phyloP scores from a whole-genome alignment of 2,329 filamentous ascomycete genomes.

The Exophiala oligosperma region DNA sequence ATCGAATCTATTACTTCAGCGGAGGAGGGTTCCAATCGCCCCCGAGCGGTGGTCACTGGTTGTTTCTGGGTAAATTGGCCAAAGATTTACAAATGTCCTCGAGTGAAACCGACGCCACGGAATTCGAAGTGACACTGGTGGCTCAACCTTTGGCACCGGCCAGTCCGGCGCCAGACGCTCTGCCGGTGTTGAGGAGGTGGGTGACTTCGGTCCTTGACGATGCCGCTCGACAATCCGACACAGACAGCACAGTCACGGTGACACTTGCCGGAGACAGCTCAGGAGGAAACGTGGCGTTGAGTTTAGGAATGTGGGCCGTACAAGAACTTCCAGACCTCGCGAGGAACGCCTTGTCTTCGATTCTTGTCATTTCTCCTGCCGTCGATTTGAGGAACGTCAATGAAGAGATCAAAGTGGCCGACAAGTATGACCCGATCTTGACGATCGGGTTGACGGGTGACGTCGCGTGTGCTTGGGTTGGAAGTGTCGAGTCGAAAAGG shows the following conservation, averaged over 20 bases:
- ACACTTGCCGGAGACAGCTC: slow-evolving; percentile 57
- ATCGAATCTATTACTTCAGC: slow-evolving; percentile 54
- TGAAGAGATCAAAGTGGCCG: slow-evolving; percentile 42
- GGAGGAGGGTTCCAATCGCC: slow-evolving; percentile 59
- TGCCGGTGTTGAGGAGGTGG: slow-evolving; percentile 50
- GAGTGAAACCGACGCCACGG: slow-evolving; percentile 2
- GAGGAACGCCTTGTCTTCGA: not conserved
- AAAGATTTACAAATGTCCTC: slow-evolving; percentile 33
- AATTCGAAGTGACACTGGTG: slow-evolving; percentile 48
- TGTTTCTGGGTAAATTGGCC: slow-evolving; percentile 48
- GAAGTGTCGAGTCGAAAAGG: not conserved
- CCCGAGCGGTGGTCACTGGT: slow-evolving; percentile 54
- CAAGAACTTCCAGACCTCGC: not conserved
- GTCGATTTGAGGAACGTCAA: slow-evolving; percentile 52
- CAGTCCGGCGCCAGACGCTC: slow-evolving; percentile 49
- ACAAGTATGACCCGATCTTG: slow-evolving; percentile 49
- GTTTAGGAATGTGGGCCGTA: slow-evolving; percentile 33
- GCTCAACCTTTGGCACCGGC: slow-evolving; percentile 57
- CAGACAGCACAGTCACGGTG: slow-evolving; percentile 42
- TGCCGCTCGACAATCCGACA: slow-evolving; percentile 41
- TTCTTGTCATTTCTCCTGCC: slow-evolving; percentile 51
- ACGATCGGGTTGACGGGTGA: slow-evolving; percentile 39
- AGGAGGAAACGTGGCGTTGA: slow-evolving; percentile 53
- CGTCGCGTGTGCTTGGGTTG: slow-evolving; percentile 10
- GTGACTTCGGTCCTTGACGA: slow-evolving; percentile 45